These are phyloP conservation scores for Lepidopterella palustris DNA, from an alignment of 495 filamentous ascomycete species.

Conservation along the genomic window DNA sequence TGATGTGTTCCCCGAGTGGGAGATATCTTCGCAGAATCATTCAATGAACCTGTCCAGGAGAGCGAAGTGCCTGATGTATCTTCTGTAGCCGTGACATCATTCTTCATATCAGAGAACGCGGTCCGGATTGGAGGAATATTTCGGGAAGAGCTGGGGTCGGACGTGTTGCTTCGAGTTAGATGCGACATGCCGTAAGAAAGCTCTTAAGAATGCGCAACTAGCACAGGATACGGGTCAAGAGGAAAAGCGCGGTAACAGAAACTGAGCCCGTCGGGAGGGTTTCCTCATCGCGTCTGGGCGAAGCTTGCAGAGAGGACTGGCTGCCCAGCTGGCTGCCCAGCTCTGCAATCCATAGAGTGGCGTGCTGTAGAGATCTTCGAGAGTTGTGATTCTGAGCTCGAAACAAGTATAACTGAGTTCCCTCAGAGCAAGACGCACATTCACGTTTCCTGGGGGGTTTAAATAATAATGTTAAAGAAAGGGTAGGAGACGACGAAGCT, in stretches of 20 bases:
- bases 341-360: slow-evolving; percentile 5
- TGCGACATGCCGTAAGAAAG: not conserved
- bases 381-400: not conserved
- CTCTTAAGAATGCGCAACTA: not conserved
- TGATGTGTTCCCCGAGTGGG: slow-evolving; percentile 27
- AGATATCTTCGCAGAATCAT: slow-evolving; percentile 7
- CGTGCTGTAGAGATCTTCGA: too few relatives aligned
- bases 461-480: too few relatives aligned
- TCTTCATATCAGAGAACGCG: slow-evolving; percentile 4
- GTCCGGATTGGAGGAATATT: slow-evolving; percentile 3
- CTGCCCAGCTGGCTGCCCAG: slow-evolving; percentile 4
- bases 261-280: not conserved
- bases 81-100: not conserved
- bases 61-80: slow-evolving; percentile 3
- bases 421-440: too few relatives aligned
- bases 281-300: not conserved
- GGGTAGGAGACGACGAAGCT: not conserved
- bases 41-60: not conserved
- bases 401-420: too few relatives aligned
- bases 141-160: not conserved
- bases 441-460: too few relatives aligned
- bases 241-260: not conserved
- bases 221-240: not conserved
- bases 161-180: not conserved
- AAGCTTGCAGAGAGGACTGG: slow-evolving; percentile 1